A percentile compares a stretch with the other conserved stretches of the same genome.
phyloP scores from a whole-genome alignment of 495 filamentous ascomycete species.

The Xylaria castorea region DNA sequence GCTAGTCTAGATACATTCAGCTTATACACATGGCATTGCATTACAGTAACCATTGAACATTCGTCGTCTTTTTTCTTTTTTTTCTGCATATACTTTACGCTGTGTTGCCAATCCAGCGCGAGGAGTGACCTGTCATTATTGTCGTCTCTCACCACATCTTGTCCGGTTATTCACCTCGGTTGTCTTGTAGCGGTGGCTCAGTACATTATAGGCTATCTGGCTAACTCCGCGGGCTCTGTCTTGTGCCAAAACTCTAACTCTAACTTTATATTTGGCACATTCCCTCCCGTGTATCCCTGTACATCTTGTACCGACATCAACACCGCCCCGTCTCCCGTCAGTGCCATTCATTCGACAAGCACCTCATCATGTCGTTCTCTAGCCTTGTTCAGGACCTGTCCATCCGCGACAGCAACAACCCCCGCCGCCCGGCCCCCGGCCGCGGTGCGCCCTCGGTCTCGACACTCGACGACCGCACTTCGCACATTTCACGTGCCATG shows the following conservation, averaged over 20 bases:
- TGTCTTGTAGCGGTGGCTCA: background rate
- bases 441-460: constrained; percentile 55
- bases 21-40: background rate
- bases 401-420: constrained; percentile 61
- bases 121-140: background rate
- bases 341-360: background rate
- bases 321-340: background rate
- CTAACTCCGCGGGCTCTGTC: background rate
- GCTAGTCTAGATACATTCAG: background rate
- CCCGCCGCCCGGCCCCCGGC: constrained; percentile 35
- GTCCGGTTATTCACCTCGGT: background rate
- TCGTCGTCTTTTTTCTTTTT: background rate
- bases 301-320: background rate
- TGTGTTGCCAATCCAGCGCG: background rate
- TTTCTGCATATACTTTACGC: background rate
- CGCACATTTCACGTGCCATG: constrained; percentile 72
- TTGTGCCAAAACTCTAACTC: background rate
- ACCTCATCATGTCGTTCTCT: constrained; percentile 81
- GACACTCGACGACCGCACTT: constrained; percentile 63
- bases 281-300: background rate
- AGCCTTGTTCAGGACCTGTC: constrained; percentile 86
- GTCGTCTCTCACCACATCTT: background rate
- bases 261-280: background rate
- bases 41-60: background rate
- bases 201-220: background rate